Evolutionary conservation across 495 filamentous ascomycete species (phyloP), one percentile per base, ranked within the genome.

Genomic region (Daldinia childiae): DNA sequence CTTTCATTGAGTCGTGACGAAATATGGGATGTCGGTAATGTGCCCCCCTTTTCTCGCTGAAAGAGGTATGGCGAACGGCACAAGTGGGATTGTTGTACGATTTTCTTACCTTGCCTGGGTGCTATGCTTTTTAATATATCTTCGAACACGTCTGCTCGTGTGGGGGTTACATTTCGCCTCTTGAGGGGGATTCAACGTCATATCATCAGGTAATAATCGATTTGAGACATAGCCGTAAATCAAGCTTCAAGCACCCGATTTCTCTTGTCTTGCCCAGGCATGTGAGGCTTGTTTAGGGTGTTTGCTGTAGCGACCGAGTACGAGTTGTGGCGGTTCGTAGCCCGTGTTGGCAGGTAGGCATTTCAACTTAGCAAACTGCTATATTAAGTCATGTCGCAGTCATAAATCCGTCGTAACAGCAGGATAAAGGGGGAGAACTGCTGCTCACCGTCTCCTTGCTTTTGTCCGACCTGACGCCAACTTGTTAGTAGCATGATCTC

Each of bases 151-250:
- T 64, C 55, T 67, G 21, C 43, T 64, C 58, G 43, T 48, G 71
- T 66, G 66, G 69, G 50, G 71, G 62, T 74, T 74, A 58, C 66
- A 70, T 74, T 64, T 71, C 55, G 58, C 62, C 59, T 70, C 58
- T 61, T 32, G 67, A 62, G 39, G 64, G 55, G 36, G 27, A 62
- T 68, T 62, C 24, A 74, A 71, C 72, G 58, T 71, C 68, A 74
- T 74, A 36, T 56, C 57, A 61, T 60, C 57, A 24, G 26, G 62
- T 66, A 27, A 52, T 41, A 58, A 62, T 50, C 62, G 61, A 36
- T 58, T 69, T 27, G 29, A 58, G 7, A 69, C 60, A 61, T 45
- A 63, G 58, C 62, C 54, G 62, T 58, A 66, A 54, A 61, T 41
- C 60, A 54, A 69, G 69, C 71, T 54, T 73, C 29, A 26, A 56